Conservation (phyloP, 2,329 filamentous ascomycete species). For the Fusarium sp. region DNA sequence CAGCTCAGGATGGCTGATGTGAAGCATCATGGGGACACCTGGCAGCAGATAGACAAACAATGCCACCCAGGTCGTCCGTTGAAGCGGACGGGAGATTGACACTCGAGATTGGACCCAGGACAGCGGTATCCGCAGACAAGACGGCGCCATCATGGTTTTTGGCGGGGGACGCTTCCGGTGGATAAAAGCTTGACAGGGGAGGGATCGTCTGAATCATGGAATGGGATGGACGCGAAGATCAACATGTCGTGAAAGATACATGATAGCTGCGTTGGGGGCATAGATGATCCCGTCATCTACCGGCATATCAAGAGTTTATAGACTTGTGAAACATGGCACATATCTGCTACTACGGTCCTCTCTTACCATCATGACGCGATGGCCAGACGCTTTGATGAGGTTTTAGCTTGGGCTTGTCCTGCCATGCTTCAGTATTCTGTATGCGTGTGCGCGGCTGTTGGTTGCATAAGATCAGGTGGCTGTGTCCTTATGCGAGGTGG, state of each 20-base stretch:
- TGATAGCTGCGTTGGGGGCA: not conserved
- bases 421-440: slow-evolving; percentile 12
- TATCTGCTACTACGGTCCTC: not conserved
- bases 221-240: slow-evolving; percentile 15
- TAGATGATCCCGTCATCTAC: not conserved
- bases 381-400: not conserved
- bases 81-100: slow-evolving; percentile 42
- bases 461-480: slow-evolving; percentile 43
- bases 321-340: slow-evolving; percentile 11
- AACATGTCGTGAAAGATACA: slow-evolving; percentile 7
- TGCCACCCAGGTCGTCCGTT: not conserved
- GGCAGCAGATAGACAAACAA: not conserved
- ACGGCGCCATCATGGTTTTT: slow-evolving; percentile 30
- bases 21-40: not conserved
- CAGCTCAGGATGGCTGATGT: not conserved
- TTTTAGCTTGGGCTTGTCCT: slow-evolving; percentile 14
- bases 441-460: slow-evolving; percentile 8
- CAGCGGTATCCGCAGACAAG: slow-evolving; percentile 33
- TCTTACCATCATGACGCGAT: slow-evolving; percentile 13
- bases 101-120: slow-evolving; percentile 26
- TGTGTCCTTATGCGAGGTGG: slow-evolving; percentile 35
- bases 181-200: slow-evolving; percentile 30
- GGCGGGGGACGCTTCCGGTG: slow-evolving; percentile 43
- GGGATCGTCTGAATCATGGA: slow-evolving; percentile 15
- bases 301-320: not conserved